phyloP scores from a whole-genome alignment of 2,329 filamentous ascomycete genomes.

The Monascus ruber region DNA sequence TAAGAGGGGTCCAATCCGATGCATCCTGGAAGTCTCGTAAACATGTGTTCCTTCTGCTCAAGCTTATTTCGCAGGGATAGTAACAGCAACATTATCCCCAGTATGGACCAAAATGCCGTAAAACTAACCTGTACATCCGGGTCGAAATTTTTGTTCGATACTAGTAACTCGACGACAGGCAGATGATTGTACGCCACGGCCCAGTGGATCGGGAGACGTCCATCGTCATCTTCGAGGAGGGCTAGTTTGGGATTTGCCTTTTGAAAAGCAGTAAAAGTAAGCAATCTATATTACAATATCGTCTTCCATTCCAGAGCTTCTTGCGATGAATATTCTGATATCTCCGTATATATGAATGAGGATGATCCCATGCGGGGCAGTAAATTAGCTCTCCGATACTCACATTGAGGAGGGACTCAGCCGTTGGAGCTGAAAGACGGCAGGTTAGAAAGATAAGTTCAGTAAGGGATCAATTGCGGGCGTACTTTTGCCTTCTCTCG shows the following conservation, averaged over 20 bases:
- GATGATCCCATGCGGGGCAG: conserved; percentile 14
- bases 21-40: conserved; percentile 24
- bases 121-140: conserved; percentile 61
- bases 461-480: background rate
- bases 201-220: conserved; percentile 88
- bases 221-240: conserved; percentile 66
- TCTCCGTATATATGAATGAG: conserved; percentile 4
- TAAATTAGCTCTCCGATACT: conserved; percentile 12
- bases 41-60: too few species aligned
- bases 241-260: conserved; percentile 73
- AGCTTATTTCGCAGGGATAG: too few species aligned
- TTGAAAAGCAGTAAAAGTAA: conserved; percentile 1
- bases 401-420: conserved; percentile 65
- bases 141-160: conserved; percentile 64
- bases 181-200: conserved; percentile 72
- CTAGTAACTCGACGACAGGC: conserved; percentile 61
- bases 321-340: too few species aligned
- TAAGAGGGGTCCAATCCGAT: conserved; percentile 40
- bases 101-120: background rate
- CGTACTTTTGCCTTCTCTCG: conserved; percentile 72
- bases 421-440: conserved; percentile 46
- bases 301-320: too few species aligned
- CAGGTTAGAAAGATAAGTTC: conserved; percentile 10
- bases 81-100: too few species aligned
- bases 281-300: background rate